Base-by-base conservation (phyloP, 2,329 filamentous ascomycete genomes). In the Diaporthe amygdali region DNA sequence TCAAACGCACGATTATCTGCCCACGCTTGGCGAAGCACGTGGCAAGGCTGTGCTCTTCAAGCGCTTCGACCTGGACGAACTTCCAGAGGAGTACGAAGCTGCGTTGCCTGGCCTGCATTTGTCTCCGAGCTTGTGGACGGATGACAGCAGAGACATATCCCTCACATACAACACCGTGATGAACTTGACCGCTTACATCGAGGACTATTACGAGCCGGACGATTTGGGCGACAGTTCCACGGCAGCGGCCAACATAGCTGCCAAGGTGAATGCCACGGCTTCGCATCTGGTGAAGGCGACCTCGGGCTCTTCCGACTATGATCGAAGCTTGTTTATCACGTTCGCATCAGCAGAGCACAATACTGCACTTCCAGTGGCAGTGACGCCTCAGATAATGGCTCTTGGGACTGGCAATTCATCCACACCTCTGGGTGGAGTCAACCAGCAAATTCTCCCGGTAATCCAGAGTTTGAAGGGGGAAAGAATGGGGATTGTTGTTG, bases 1-100 rank as follows among this genome's bases (percentile, higher is more conserved):
- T 9, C 86, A 88, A 71, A 84, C 85, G 0, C 81, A 83, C 17
- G 85, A 87, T 41, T 83, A 84, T 1, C 87, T 89, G 71, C 85
- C 85, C 1, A 81, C 79, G 0, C 72, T 85, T 1, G 84, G 84
- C 20, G 84, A 84, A 69, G 75, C 86, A 41, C 84, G 83, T 2
- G 84, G 85, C 12, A 81, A 79, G 61, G 80, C 85, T 25, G 80
- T 81, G 4, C 77, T 87, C 17, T 73, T 87, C 51, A 81, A 82
- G n/a, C 80, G 84, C 10, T 87, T 86, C 74, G 82, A 85, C 72
- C 74, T 85, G 17, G 81, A 83, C 66, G 74, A 79, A 8, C 73
- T 86, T 3, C 77, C 80, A 0, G 54, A 76, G 2, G 75, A 73
- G 2, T 82, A 83, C 70, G 78, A 79, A n/a, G 76, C 74, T 0